phyloP scores from a whole-genome alignment of 805 yeast genomes.

The Myxozyma vanderwaltii region DNA sequence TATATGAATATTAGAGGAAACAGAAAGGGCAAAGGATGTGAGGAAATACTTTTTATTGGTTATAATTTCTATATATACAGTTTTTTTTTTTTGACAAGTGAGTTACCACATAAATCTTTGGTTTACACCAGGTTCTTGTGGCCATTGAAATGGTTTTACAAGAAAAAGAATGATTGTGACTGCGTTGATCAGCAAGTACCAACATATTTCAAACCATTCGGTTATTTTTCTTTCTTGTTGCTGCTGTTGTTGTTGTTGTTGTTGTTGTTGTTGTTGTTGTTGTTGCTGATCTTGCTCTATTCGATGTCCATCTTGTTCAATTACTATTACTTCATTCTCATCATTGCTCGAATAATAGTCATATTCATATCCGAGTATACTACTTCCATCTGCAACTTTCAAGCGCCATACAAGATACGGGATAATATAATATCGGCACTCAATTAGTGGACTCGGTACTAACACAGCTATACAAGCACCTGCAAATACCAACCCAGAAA shows the following conservation, averaged over 20 bases:
- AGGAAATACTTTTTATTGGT: too few species aligned
- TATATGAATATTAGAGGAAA: too few species aligned
- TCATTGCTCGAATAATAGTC: conserved; percentile 5
- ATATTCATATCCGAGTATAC: conserved; percentile 35
- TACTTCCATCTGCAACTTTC: conserved; percentile 43
- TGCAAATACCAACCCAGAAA: conserved; percentile 48
- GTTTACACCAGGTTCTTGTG: conserved; percentile 52
- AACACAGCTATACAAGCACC: conserved; percentile 61
- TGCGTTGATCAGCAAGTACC: conserved; percentile 62
- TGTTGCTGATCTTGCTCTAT: conserved; percentile 42
- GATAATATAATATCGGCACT: conserved; percentile 86
- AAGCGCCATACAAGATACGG: conserved; percentile 79
- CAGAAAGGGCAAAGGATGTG: too few species aligned
- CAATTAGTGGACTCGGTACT: conserved; percentile 88
- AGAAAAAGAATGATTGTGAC: conserved; percentile 60
- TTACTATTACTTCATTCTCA: not conserved
- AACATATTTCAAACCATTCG: conserved; percentile 42
- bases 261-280: too few species aligned
- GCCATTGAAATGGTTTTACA: conserved; percentile 67
- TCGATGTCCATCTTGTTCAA: not conserved
- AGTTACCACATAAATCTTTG: conserved; percentile 88
- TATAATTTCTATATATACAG: too few species aligned
- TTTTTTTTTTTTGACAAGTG: not conserved
- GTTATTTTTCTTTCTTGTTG: conserved; percentile 33
- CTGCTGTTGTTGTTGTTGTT: too few species aligned